A percentile compares a stretch with the other conserved stretches of the same genome.
phyloP scores from a whole-genome alignment of 176 grass and related monocot species.

The Oryza officinalis region DNA sequence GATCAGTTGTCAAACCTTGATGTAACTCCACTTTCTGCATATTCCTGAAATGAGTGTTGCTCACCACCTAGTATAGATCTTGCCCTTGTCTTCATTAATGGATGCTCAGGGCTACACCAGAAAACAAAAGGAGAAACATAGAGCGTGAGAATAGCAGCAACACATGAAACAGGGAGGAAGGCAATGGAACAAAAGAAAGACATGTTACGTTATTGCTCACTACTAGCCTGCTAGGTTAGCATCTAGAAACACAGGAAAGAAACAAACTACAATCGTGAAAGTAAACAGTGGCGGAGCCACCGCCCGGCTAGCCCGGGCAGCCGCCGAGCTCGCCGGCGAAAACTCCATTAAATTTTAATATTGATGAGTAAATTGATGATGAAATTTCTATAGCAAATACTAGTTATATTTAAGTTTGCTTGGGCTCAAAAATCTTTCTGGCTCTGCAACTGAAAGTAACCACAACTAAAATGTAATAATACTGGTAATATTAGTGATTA shows the following conservation, averaged over 20 bases:
- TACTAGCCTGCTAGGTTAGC: slow-evolving; percentile 1
- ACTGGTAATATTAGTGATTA: slow-evolving; percentile 11
- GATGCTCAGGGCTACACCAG: slow-evolving; percentile 81
- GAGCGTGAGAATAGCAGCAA: slow-evolving; percentile 1
- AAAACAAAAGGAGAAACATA: slow-evolving; percentile 37
- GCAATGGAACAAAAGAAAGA: slow-evolving; percentile 26
- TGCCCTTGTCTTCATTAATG: slow-evolving; percentile 72
- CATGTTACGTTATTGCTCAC: slow-evolving; percentile 10
- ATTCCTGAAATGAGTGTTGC: slow-evolving; percentile 72
- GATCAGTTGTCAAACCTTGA: slow-evolving; percentile 62
- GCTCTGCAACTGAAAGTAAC: background rate
- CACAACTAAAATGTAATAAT: slow-evolving; percentile 1
- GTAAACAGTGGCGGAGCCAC: no score
- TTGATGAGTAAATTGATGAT: no score
- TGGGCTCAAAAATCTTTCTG: no score
- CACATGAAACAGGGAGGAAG: slow-evolving; percentile 17
- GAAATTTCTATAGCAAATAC: no score
- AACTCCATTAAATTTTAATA: no score
- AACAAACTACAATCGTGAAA: slow-evolving; percentile 19
- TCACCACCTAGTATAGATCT: slow-evolving; percentile 95
- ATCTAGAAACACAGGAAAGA: slow-evolving; percentile 26
- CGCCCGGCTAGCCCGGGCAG: no score
- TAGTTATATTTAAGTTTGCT: no score
- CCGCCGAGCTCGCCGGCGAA: no score
- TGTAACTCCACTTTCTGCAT: slow-evolving; percentile 67